Percentiles rank a stretch among this genome's conserved stretches.
phyloP scores from a whole-genome alignment of 805 yeast genomes.

The Helenozyma baotianmanensis region DNA sequence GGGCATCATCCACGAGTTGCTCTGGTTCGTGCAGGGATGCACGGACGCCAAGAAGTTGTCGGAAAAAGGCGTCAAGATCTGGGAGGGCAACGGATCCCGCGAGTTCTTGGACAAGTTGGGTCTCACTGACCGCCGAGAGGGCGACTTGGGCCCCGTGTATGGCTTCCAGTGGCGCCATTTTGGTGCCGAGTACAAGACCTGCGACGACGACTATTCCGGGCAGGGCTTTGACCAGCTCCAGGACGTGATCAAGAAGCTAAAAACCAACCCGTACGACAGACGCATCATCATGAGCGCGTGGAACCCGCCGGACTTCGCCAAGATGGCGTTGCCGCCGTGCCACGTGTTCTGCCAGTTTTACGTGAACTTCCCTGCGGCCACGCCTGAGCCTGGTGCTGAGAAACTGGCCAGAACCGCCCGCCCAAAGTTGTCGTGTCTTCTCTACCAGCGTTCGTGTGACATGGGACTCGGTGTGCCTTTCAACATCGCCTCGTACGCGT shows the following conservation, averaged over 20 bases:
- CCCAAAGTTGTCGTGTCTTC: constrained; percentile 77
- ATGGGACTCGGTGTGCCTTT: constrained; percentile 99
- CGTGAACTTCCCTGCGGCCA: constrained; percentile 69
- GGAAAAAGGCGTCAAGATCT: constrained; percentile 87
- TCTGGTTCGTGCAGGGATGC: constrained; percentile 89
- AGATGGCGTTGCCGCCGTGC: constrained; percentile 98
- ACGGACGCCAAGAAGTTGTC: constrained; percentile 80
- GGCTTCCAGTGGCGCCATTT: constrained; percentile 99
- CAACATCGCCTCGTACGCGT: constrained; percentile 94
- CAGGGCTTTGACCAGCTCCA: constrained; percentile 88
- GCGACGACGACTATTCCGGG: constrained; percentile 82
- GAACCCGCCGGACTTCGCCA: constrained; percentile 93
- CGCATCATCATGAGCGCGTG: constrained; percentile 94
- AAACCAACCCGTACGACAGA: constrained; percentile 89
- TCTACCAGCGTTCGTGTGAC: constrained; percentile 97
- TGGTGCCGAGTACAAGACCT: constrained; percentile 86
- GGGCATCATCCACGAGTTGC: constrained; percentile 82
- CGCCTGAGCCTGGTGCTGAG: constrained; percentile 8
- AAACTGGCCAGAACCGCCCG: constrained; percentile 22
- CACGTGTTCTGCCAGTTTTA: constrained; percentile 95
- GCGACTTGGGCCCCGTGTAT: constrained; percentile 96
- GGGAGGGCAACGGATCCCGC: constrained; percentile 98
- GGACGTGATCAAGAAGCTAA: constrained; percentile 72
- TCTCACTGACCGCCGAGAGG: constrained; percentile 72
- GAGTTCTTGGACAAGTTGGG: constrained; percentile 86